phyloP scores from a whole-genome alignment of 1,139 yeast species.

The Saccharomyces hybrid region DNA sequence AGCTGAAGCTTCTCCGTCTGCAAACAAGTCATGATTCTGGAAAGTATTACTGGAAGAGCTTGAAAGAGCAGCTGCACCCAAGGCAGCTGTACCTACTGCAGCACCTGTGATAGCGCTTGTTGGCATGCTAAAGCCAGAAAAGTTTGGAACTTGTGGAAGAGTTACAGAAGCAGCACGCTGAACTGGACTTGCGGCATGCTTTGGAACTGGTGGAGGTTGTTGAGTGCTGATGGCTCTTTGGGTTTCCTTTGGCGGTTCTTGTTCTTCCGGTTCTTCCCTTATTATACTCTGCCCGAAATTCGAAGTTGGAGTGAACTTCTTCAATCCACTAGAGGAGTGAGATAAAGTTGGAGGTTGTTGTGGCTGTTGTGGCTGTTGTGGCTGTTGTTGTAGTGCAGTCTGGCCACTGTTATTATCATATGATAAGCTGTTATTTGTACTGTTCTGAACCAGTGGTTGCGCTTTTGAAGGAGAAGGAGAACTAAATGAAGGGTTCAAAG shows the following conservation, averaged over 20 bases:
- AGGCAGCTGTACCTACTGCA: constrained; percentile 10
- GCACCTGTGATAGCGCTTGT: constrained; percentile 12
- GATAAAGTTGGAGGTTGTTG: constrained; percentile 20
- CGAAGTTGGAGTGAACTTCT: constrained; percentile 44
- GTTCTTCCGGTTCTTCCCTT: constrained; percentile 33
- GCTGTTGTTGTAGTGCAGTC: constrained; percentile 16
- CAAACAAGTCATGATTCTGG: constrained; percentile 44
- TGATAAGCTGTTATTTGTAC: constrained; percentile 15
- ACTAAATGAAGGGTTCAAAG: constrained; percentile 43
- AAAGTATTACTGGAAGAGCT: constrained; percentile 4
- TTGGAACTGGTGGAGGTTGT: constrained; percentile 6
- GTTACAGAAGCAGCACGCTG: constrained; percentile 21
- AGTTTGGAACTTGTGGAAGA: constrained; percentile 28
- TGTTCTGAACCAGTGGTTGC: constrained; percentile 23
- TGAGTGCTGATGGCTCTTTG: constrained; percentile 2
- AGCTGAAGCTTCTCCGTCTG: constrained; percentile 52
- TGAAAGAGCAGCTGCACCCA: constrained; percentile 10
- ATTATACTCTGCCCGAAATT: constrained; percentile 51
- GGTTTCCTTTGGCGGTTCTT: constrained; percentile 10
- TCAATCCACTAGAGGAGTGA: constrained; percentile 8
- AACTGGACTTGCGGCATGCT: constrained; percentile 23
- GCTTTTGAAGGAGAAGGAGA: constrained; percentile 29
- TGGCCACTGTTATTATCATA: neutral
- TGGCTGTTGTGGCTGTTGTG: constrained; percentile 23
- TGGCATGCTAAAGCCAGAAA: constrained; percentile 18